Evolutionary conservation across 768 basidiomycete genomes (phyloP).

Genomic region (Mycena pura): DNA sequence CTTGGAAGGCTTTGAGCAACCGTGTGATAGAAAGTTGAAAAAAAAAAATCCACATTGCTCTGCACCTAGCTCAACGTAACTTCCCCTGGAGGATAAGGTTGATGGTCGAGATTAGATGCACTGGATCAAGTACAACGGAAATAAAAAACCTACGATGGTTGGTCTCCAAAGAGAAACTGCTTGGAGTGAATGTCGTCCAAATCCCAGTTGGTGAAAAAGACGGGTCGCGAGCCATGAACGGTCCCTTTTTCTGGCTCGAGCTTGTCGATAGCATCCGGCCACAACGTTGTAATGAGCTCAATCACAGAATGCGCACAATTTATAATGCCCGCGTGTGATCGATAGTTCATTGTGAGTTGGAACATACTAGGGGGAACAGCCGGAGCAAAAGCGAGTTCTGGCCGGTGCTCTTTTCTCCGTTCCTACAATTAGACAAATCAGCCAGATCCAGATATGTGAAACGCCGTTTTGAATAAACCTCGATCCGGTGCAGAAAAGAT

Average conservation of each 20-base stretch:
- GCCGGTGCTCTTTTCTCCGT: constrained; percentile 19
- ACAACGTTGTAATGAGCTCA: not conserved
- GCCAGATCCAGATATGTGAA: not conserved
- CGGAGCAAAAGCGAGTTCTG: constrained; percentile 9
- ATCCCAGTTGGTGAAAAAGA: constrained; percentile 61
- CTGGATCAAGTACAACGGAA: not conserved
- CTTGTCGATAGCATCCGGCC: constrained; percentile 55
- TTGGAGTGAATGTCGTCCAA: constrained; percentile 46
- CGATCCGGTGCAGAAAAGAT: constrained; percentile 66
- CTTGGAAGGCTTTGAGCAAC: constrained; percentile 41
- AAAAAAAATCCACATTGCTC: constrained; percentile 58
- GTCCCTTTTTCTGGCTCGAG: constrained; percentile 64
- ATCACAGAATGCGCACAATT: constrained; percentile 48
- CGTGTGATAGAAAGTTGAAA: not conserved
- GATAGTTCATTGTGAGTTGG: constrained; percentile 68
- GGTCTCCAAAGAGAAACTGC: not conserved
- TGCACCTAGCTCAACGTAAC: constrained; percentile 64
- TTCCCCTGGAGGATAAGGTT: constrained; percentile 42
- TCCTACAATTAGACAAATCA: constrained; percentile 26
- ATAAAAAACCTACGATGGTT: not conserved
- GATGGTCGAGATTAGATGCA: not conserved
- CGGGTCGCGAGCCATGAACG: constrained; percentile 59
- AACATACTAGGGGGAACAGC: constrained; percentile 47
- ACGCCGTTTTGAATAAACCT: constrained; percentile 51
- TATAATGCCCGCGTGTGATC: constrained; percentile 76